A percentile compares a stretch with the other conserved stretches of the same genome.
phyloP scores from a whole-genome alignment of 345 rosid genomes.

The Eucalyptus pauciflora region DNA sequence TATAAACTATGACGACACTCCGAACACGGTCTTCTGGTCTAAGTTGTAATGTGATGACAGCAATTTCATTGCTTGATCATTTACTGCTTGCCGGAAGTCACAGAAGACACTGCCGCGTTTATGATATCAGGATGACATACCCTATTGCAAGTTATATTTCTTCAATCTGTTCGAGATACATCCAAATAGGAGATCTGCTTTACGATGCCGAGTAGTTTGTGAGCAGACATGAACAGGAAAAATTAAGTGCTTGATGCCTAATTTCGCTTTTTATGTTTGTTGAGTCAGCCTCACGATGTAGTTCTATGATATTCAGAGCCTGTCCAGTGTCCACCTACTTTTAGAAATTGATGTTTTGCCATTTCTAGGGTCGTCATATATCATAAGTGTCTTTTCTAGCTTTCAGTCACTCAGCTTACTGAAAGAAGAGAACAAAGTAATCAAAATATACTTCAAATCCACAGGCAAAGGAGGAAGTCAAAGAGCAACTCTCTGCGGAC shows the following conservation, averaged over 20 bases:
- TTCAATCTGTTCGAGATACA: background rate
- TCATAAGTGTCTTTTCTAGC: background rate
- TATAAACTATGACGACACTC: background rate
- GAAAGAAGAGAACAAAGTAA: background rate
- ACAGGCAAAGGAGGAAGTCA: slow-evolving; percentile 21
- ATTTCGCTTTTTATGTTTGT: background rate
- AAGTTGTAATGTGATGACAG: background rate
- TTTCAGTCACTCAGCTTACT: background rate
- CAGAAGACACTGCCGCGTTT: background rate
- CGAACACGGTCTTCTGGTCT: background rate
- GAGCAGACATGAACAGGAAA: background rate
- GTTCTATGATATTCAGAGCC: background rate
- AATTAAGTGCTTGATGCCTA: background rate
- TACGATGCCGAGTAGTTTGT: background rate
- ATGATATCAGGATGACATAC: background rate
- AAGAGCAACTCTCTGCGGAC: background rate
- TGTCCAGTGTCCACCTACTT: background rate
- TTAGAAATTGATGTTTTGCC: background rate
- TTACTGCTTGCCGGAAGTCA: background rate
- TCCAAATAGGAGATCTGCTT: background rate
- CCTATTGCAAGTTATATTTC: background rate
- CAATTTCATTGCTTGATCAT: background rate
- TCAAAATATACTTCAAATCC: background rate
- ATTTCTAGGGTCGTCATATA: background rate
- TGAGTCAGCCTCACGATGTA: background rate